Conservation (phyloP, 2,329 filamentous ascomycete genomes). For the Cladophialophora carrionii region DNA sequence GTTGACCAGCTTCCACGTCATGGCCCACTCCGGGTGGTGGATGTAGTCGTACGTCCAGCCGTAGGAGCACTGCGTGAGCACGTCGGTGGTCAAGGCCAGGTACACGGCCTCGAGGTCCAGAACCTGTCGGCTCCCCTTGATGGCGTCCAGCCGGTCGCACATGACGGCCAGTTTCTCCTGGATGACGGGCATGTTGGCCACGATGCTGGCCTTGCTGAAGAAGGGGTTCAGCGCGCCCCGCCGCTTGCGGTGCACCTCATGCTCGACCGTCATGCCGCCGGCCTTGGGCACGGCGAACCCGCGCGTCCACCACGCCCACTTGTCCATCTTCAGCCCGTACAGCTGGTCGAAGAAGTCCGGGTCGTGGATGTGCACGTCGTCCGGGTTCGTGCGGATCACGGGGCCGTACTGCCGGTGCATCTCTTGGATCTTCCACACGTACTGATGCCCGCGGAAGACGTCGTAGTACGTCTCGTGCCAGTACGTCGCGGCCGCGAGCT, state of each 20-base stretch:
- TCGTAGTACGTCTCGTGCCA: slow-evolving; percentile 45
- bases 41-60: slow-evolving; percentile 42
- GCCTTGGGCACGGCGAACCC: slow-evolving; percentile 28
- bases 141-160: slow-evolving; percentile 28
- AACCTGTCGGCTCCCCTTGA: slow-evolving; percentile 23
- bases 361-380: slow-evolving; percentile 36
- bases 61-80: slow-evolving; percentile 47
- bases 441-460: slow-evolving; percentile 39
- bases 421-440: slow-evolving; percentile 41
- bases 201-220: slow-evolving; percentile 50
- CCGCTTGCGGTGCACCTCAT: slow-evolving; percentile 49
- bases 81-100: slow-evolving; percentile 42
- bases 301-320: slow-evolving; percentile 31
- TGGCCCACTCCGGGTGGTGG: slow-evolving; percentile 40
- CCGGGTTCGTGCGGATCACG: slow-evolving; percentile 34
- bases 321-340: slow-evolving; percentile 36
- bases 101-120: slow-evolving; percentile 31
- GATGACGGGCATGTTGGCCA: slow-evolving; percentile 46
- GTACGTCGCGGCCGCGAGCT: slow-evolving; percentile 42
- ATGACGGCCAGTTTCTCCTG: slow-evolving; percentile 37
- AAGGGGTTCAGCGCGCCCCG: slow-evolving; percentile 49
- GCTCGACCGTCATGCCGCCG: slow-evolving; percentile 42
- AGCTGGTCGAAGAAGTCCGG: slow-evolving; percentile 34
- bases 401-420: slow-evolving; percentile 46
- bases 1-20: slow-evolving; percentile 35